These are phyloP conservation scores for Pyrenophora seminiperda DNA, from an alignment of 2,329 filamentous ascomycete species.

Conservation along the genomic window DNA sequence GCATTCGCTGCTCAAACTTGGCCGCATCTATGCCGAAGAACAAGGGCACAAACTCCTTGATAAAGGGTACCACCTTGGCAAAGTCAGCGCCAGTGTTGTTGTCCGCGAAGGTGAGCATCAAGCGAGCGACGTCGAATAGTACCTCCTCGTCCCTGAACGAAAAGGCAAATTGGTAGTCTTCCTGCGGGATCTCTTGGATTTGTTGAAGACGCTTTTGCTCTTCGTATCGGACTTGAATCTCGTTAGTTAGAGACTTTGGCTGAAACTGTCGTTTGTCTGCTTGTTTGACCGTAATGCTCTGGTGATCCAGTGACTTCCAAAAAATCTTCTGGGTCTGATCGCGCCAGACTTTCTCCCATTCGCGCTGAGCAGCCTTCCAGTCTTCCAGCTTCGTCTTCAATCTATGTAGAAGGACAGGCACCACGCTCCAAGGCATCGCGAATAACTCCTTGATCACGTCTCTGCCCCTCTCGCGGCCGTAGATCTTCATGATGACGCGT, in stretches of 20 bases:
- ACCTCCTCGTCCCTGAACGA: constrained; percentile 65
- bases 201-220: constrained; percentile 78
- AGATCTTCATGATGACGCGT: constrained; percentile 96
- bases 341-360: constrained; percentile 99
- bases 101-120: constrained; percentile 54
- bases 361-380: constrained; percentile 94
- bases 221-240: constrained; percentile 91
- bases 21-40: constrained; percentile 56
- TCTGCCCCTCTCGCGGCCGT: constrained; percentile 80
- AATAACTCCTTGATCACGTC: constrained; percentile 90
- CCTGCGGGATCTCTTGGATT: constrained; percentile 62
- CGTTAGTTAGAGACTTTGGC: constrained; percentile 84
- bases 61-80: constrained; percentile 53
- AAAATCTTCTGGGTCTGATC: constrained; percentile 94
- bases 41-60: constrained; percentile 56
- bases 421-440: constrained; percentile 78
- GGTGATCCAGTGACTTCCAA: constrained; percentile 94
- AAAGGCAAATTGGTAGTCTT: constrained; percentile 76
- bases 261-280: constrained; percentile 91
- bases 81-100: constrained; percentile 51
- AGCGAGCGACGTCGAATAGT: constrained; percentile 55
- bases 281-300: constrained; percentile 86
- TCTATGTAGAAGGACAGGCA: constrained; percentile 84
- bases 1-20: constrained; percentile 72
- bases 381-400: constrained; percentile 97